A percentile compares a stretch with the other conserved stretches of the same genome.
These are phyloP conservation scores for Beauveria medogensis DNA, from an alignment of 2,329 filamentous ascomycete genomes.

Conservation along the genomic window DNA sequence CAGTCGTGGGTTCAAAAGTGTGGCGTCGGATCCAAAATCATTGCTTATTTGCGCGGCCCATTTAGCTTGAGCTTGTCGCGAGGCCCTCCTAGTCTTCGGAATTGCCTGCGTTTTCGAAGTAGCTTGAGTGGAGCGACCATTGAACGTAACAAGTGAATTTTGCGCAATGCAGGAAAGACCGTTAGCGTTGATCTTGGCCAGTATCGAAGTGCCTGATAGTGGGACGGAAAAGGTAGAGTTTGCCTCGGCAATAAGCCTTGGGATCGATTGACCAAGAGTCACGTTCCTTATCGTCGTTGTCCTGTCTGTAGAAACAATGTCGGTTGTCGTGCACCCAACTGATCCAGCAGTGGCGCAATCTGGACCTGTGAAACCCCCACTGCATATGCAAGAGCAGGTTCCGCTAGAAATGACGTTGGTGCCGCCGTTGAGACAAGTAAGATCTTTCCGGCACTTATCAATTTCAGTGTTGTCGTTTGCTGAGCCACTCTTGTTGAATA, in stretches of 20 bases:
- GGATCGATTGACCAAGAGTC: conserved; percentile 73
- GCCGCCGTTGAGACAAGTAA: conserved; percentile 73
- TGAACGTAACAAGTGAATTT: conserved; percentile 82
- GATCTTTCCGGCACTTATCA: conserved; percentile 49
- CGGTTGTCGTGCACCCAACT: conserved; percentile 46
- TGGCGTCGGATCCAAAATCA: background rate
- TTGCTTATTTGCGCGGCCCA: background rate
- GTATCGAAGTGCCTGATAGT: conserved; percentile 59
- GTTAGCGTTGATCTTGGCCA: conserved; percentile 66
- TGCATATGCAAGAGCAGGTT: conserved; percentile 78
- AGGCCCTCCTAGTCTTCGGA: background rate
- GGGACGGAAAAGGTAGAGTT: conserved; percentile 66
- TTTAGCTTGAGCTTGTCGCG: background rate
- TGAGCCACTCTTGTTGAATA: conserved; percentile 42
- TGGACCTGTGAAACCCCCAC: conserved; percentile 69
- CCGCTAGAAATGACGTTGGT: conserved; percentile 60
- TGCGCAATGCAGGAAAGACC: conserved; percentile 76
- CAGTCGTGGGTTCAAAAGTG: background rate
- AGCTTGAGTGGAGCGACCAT: conserved; percentile 41
- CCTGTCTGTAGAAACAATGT: conserved; percentile 32
- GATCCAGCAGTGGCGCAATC: conserved; percentile 41
- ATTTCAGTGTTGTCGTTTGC: conserved; percentile 30
- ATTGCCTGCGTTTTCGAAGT: conserved; percentile 15
- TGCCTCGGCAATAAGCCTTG: conserved; percentile 60
- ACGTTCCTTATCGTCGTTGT: conserved; percentile 49